A percentile compares a stretch with the other conserved stretches of the same genome.
Conservation (phyloP, 495 filamentous ascomycete species). For the Chaetomium cochliodes region DNA sequence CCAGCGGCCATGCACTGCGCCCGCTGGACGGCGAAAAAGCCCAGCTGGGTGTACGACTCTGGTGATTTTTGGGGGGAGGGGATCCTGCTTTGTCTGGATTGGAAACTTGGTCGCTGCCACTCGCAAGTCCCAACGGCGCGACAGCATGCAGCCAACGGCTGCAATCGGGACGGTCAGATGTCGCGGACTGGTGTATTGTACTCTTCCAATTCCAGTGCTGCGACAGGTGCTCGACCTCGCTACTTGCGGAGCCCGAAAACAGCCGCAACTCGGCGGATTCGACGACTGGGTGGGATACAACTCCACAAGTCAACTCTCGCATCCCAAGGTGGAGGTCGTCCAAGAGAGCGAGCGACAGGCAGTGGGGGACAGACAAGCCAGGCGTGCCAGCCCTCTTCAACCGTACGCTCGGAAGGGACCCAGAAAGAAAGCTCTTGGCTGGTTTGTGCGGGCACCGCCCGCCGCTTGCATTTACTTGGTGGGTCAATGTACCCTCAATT, state of each 20-base stretch:
- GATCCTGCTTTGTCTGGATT: conserved; percentile 20
- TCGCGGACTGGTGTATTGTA: background rate
- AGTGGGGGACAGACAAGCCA: background rate
- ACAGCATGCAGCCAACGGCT: conserved; percentile 2
- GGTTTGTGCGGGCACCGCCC: conserved; percentile 26
- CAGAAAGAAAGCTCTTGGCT: conserved; percentile 8
- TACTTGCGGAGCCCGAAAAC: conserved; percentile 3
- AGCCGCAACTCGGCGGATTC: conserved; percentile 7
- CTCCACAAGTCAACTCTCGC: conserved; percentile 8
- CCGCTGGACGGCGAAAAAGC: conserved; percentile 17
- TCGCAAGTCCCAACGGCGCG: conserved; percentile 22
- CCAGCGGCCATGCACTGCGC: conserved; percentile 19
- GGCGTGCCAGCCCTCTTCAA: background rate
- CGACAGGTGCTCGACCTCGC: too few species aligned
- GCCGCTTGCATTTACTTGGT: conserved; percentile 1
- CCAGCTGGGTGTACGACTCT: conserved; percentile 22
- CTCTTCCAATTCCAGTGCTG: background rate
- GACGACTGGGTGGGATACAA: background rate
- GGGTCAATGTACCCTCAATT: conserved; percentile 27
- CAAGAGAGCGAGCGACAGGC: background rate
- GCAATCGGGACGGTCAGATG: background rate
- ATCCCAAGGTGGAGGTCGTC: background rate
- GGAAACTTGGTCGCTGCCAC: conserved; percentile 22
- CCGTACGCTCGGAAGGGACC: background rate
- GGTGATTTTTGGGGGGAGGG: background rate